Conservation (phyloP, 768 basidiomycete species). For the Pleurotus platypus region DNA sequence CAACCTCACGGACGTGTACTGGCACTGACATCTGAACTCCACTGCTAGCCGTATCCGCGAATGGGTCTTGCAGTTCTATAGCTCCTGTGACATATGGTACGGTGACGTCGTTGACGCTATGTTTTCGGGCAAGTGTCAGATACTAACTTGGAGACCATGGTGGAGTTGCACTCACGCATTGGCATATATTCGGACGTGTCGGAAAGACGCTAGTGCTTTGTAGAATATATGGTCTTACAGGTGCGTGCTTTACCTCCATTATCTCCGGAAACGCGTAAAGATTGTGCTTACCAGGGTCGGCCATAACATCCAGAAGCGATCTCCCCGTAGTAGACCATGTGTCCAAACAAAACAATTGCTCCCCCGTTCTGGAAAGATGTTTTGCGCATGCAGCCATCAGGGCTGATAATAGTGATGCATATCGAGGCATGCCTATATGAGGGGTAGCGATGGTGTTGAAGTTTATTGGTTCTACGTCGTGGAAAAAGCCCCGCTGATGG, state of each 20-base stretch:
- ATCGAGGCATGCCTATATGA: slow-evolving; percentile 51
- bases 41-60: neutral
- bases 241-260: neutral
- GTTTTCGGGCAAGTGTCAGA: neutral
- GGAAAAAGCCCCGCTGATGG: slow-evolving; percentile 38
- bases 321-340: slow-evolving; percentile 49
- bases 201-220: neutral
- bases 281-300: slow-evolving; percentile 18
- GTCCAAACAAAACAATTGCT: slow-evolving; percentile 52
- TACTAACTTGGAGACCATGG: neutral
- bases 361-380: slow-evolving; percentile 54
- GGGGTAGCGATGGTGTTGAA: slow-evolving; percentile 67
- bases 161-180: slow-evolving; percentile 1
- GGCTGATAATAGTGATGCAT: slow-evolving; percentile 37
- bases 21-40: slow-evolving; percentile 4
- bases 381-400: slow-evolving; percentile 41
- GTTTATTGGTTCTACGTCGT: slow-evolving; percentile 50
- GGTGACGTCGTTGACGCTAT: slow-evolving; percentile 4
- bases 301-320: slow-evolving; percentile 52
- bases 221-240: slow-evolving; percentile 4
- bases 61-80: slow-evolving; percentile 6
- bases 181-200: slow-evolving; percentile 1
- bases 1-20: neutral
- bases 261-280: neutral
- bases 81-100: slow-evolving; percentile 7